Evolutionary conservation across 2,329 filamentous ascomycete species (phyloP).

Genomic region (Aspergillus persii): DNA sequence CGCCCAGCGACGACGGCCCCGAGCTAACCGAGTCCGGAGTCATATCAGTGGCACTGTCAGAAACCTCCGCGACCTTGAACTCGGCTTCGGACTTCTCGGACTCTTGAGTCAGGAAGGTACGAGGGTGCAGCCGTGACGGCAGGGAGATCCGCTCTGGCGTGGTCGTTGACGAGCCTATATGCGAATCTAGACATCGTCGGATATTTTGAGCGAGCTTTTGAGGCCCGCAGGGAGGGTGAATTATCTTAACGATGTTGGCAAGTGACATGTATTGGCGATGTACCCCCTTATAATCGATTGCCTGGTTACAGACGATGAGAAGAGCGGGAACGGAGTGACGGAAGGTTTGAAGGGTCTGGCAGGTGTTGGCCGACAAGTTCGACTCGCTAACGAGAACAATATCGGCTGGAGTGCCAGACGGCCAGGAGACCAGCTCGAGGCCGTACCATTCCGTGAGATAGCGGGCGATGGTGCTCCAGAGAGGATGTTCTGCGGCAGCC

Average conservation of each 20-base stretch:
- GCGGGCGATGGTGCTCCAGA: constrained; percentile 27
- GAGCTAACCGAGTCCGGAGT: constrained; percentile 2
- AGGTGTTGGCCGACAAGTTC: constrained; percentile 20
- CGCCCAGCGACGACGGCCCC: background rate
- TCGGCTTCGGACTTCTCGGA: background rate
- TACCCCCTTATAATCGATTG: constrained; percentile 34
- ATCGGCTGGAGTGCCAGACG: constrained; percentile 27
- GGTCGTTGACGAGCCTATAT: background rate
- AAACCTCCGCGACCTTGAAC: background rate
- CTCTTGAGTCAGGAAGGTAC: background rate
- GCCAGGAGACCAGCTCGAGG: constrained; percentile 33
- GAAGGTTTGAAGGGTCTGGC: background rate
- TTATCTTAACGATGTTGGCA: constrained; percentile 36
- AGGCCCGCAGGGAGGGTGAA: constrained; percentile 40
- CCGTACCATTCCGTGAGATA: constrained; percentile 40
- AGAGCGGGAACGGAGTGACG: constrained; percentile 28
- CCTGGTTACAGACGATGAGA: constrained; percentile 38
- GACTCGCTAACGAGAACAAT: constrained; percentile 36
- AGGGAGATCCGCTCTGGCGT: background rate
- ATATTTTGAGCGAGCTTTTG: constrained; percentile 42
- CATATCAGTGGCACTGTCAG: constrained; percentile 6
- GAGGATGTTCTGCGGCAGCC: constrained; percentile 14
- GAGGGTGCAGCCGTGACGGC: background rate
- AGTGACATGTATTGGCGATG: constrained; percentile 27
- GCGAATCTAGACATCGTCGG: constrained; percentile 27